Percentiles rank a stretch among this genome's conserved stretches.
Evolutionary conservation across 306 rosid species (phyloP).

Genomic region (Castanospermum australe): DNA sequence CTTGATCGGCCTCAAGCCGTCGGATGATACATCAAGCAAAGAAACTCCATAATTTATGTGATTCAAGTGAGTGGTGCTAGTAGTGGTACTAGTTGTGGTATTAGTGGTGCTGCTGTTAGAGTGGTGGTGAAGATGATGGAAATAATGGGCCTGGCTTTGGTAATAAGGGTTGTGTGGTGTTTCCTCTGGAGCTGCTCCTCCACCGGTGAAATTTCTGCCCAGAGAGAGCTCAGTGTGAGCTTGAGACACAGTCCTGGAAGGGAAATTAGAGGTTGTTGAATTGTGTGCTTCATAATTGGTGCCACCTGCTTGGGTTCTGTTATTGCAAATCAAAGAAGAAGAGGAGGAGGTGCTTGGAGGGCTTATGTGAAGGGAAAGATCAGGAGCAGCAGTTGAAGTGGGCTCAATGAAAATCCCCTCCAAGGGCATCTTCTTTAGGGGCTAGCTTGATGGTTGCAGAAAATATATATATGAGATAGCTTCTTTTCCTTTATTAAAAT

Average conservation of each 20-base stretch:
- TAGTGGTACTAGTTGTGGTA: neutral
- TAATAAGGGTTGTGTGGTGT: constrained; percentile 32
- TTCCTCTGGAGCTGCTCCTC: constrained; percentile 21
- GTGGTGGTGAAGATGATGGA: constrained; percentile 17
- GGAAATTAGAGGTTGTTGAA: neutral
- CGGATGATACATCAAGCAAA: constrained; percentile 50
- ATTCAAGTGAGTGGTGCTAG: neutral
- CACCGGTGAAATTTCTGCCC: constrained; percentile 38
- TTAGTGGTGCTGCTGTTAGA: neutral
- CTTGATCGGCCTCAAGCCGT: constrained; percentile 68
- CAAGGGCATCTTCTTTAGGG: constrained; percentile 75
- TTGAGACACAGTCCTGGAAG: constrained; percentile 24
- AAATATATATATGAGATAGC: neutral
- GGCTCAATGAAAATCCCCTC: constrained; percentile 80
- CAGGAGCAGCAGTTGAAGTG: constrained; percentile 62
- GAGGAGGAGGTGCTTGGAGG: constrained; percentile 49
- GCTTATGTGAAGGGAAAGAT: constrained; percentile 91
- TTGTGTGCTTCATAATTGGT: constrained; percentile 23
- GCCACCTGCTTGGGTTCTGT: neutral
- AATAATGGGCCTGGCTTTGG: constrained; percentile 5
- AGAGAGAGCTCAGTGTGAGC: constrained; percentile 80
- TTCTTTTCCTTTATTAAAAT: constrained; percentile 25
- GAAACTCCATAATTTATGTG: constrained; percentile 52
- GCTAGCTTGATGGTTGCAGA: neutral
- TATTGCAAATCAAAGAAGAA: constrained; percentile 37